Evolutionary conservation across 352 stramenopile species (phyloP), one percentile per base, ranked within the genome.

Genomic region (Phytophthora multivora): DNA sequence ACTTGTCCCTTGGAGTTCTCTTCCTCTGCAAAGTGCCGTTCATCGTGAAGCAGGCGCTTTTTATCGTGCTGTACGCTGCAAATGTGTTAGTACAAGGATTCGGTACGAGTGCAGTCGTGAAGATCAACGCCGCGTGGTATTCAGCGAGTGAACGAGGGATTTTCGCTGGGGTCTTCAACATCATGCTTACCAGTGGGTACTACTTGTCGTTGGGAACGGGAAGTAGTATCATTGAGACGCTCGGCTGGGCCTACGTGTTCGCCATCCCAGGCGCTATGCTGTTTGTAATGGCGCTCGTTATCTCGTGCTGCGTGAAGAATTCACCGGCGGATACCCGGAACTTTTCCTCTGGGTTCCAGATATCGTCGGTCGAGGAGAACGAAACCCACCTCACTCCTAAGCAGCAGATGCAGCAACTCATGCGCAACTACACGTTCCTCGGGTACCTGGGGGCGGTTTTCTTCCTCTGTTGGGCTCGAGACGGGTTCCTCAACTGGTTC

Each of bases 61-160:
- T 90, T 36, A 43, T 88, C 10, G 45, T 77, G 39, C 56, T 90
- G 7, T 90, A 86, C 58, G 76, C 78, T 23, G 21, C 21, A 23
- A 23, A 23, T 23, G 21, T 23, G 21, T 23, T 23, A 23, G 21
- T 23, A 23, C 21, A 23, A 55, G 80, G 80, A 18, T 88, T 88
- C 42, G 80, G 80, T 13, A 86, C 76, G 18, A 90, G 78, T 48
- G 80, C 75, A 18, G 80, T 90, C 11, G 76, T 90, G 13, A 90
- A 90, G 67, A 90, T 88, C 59, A 88, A 90, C 40, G 80, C 77
- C 0, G 77, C 73, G 42, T 88, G 77, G 77, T 90, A 88, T 43
- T 5, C 38, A 43, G 6, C 38, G 10, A 43, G 38, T 11, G 38
- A 90, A 54, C 77, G 80, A 25, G 74, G 80, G 0, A 63, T 86